Conservation (phyloP, 495 filamentous ascomycete species). For the Aspergillus wentii region DNA sequence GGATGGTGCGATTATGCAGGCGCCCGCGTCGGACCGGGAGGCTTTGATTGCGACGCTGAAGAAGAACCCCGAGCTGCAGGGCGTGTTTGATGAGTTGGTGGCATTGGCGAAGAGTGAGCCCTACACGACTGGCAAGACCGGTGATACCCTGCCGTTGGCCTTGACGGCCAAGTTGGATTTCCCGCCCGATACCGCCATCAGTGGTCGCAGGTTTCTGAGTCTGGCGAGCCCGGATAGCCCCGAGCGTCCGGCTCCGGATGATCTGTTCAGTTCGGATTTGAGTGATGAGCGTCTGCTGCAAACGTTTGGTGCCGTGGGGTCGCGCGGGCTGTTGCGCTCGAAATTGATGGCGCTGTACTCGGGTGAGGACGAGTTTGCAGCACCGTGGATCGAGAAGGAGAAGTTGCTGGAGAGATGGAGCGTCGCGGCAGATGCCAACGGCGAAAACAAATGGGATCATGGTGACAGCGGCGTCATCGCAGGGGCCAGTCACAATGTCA, state of each 20-base stretch:
- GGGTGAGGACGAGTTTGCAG: constrained; percentile 68
- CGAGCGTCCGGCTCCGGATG: constrained; percentile 65
- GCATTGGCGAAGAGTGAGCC: constrained; percentile 39
- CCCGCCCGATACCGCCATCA: constrained; percentile 51
- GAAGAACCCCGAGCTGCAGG: constrained; percentile 22
- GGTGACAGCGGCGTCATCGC: constrained; percentile 52
- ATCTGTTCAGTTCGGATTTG: constrained; percentile 83
- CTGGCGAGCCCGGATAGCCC: constrained; percentile 54
- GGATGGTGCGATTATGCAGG: constrained; percentile 81
- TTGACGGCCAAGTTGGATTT: constrained; percentile 41
- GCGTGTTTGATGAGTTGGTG: constrained; percentile 47
- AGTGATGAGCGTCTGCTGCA: constrained; percentile 48
- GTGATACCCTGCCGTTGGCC: constrained; percentile 53
- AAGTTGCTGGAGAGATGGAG: constrained; percentile 61
- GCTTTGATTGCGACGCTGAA: constrained; percentile 35
- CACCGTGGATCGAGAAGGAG: constrained; percentile 56
- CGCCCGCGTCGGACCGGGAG: constrained; percentile 75
- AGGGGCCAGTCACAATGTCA: constrained; percentile 59
- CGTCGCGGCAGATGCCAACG: constrained; percentile 51
- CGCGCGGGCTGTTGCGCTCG: constrained; percentile 48
- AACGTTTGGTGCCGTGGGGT: constrained; percentile 62
- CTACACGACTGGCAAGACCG: constrained; percentile 39
- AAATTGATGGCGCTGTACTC: constrained; percentile 56
- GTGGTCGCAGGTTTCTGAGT: constrained; percentile 55
- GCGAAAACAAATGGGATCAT: constrained; percentile 43